phyloP scores from a whole-genome alignment of 768 basidiomycete genomes.

The Kwoniella botswanensis region DNA sequence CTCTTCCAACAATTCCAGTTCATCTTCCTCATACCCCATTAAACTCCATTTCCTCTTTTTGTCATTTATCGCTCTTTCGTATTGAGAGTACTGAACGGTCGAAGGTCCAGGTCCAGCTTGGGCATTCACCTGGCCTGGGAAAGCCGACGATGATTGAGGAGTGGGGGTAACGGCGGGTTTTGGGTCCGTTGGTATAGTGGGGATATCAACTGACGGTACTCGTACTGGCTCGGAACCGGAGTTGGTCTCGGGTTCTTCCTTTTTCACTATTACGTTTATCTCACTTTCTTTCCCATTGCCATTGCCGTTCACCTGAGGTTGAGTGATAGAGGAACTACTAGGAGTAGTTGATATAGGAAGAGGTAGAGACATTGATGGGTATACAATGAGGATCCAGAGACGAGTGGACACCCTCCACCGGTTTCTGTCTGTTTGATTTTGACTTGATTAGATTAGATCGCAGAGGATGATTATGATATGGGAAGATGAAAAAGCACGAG shows the following conservation, averaged over 20 bases:
- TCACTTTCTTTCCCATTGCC: neutral
- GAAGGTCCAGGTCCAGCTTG: slow-evolving; percentile 17
- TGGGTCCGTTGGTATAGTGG: neutral
- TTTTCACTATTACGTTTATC: slow-evolving; percentile 8
- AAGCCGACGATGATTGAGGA: no score
- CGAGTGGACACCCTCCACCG: slow-evolving; percentile 14
- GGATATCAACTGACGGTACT: neutral
- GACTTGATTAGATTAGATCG: slow-evolving; percentile 2
- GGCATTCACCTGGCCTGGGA: slow-evolving; percentile 19
- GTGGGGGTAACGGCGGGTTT: no score
- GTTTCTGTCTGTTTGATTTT: neutral
- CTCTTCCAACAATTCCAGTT: slow-evolving; percentile 10
- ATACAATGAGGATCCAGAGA: neutral
- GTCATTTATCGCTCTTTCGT: slow-evolving; percentile 12
- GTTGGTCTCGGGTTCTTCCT: slow-evolving; percentile 4
- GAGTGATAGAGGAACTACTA: neutral
- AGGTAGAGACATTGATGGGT: neutral
- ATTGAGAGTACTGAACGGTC: neutral
- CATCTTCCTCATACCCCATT: slow-evolving; percentile 17
- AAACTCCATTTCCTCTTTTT: slow-evolving; percentile 25
- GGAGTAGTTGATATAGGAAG: slow-evolving; percentile 3
- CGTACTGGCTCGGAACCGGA: neutral
- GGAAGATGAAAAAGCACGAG: neutral
- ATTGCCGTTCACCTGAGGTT: no score
- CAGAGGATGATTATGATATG: neutral